phyloP scores from a whole-genome alignment of 2,329 filamentous ascomycete genomes.

The Zasmidium angulare region DNA sequence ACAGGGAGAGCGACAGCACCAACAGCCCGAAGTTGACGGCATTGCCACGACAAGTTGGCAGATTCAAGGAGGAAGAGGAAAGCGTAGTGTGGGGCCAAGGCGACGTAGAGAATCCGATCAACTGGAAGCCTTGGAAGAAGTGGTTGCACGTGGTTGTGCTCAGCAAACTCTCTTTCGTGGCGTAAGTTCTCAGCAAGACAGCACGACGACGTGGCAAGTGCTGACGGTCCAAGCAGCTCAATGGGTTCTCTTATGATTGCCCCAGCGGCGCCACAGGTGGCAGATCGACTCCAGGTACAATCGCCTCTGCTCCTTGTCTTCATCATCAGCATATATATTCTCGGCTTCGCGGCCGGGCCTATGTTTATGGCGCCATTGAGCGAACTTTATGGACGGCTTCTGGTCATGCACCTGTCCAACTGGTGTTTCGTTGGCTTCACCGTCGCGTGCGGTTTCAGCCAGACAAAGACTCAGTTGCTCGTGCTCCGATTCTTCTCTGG shows the following conservation, averaged over 20 bases:
- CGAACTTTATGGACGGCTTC: slow-evolving; percentile 41
- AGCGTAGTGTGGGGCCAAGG: neutral
- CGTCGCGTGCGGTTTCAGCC: slow-evolving; percentile 25
- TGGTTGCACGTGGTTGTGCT: slow-evolving; percentile 45
- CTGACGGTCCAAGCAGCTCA: neutral
- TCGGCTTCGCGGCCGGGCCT: slow-evolving; percentile 41
- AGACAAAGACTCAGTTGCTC: slow-evolving; percentile 42
- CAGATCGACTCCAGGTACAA: slow-evolving; percentile 58
- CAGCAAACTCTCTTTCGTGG: slow-evolving; percentile 32
- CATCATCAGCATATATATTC: slow-evolving; percentile 46
- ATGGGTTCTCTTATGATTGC: slow-evolving; percentile 56
- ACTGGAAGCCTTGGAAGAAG: slow-evolving; percentile 40
- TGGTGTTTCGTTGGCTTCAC: slow-evolving; percentile 25
- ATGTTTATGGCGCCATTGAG: slow-evolving; percentile 42
- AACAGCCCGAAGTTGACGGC: neutral
- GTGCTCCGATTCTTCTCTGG: slow-evolving; percentile 44
- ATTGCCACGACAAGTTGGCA: neutral
- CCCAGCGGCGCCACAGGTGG: slow-evolving; percentile 61
- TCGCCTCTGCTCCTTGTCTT: slow-evolving; percentile 48
- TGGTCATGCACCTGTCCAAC: slow-evolving; percentile 24
- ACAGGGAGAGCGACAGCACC: neutral
- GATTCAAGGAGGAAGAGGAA: neutral
- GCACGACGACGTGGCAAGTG: neutral
- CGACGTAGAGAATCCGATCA: slow-evolving; percentile 39
- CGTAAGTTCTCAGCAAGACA: neutral